Evolutionary conservation across 495 filamentous ascomycete genomes (phyloP), one percentile per base, ranked within the genome.

Genomic region (Podospora pseudopauciseta): DNA sequence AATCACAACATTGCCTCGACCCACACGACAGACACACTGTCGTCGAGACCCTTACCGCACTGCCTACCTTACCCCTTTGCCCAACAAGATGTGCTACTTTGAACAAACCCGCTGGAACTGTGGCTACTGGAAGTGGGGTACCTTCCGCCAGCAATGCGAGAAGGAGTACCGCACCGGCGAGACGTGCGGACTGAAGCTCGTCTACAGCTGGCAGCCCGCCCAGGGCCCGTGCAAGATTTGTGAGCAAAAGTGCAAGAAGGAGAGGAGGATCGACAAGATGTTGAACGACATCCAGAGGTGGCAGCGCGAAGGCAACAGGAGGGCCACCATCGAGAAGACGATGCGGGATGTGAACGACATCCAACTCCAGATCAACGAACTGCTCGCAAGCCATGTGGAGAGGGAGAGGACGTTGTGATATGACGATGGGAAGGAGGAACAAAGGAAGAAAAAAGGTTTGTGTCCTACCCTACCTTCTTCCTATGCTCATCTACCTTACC

Each of bases 121-220:
- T 81, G 89, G 89, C 74, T 94, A 95, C 85, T 97, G 89, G 88
- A 94, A 94, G 80, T 99, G 96, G 95, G 91, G 92, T 72, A 89
- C 89, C 79, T 97, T 98, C 85, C 89, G 91, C 70, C 87, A 94
- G 79, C 95, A 97, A 72, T 99, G 96, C 87, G 89, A 91, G 78
- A 91, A 90, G 80, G 95, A 99, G 75, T 97, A 98, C 83, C 92
- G 96, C 73, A 97, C 90, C 62, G 95, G 95, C 76, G 95, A 99
- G 85, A 98, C 95, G 56, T 99, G 95, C 81, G 95, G 95, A 73
- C 93, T 97, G 84, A 95, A 90, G 83, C 88, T 97, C 75, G 89
- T 97, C 76, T 87, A 87, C 82, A 78, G 89, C 81, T 87, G 91
- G 77, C 74, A 85, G 70, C 78, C 85, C 75, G 73, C 86, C 71